Evolutionary conservation across 805 yeast species (phyloP).

Genomic region (Pichia paraexigua): DNA sequence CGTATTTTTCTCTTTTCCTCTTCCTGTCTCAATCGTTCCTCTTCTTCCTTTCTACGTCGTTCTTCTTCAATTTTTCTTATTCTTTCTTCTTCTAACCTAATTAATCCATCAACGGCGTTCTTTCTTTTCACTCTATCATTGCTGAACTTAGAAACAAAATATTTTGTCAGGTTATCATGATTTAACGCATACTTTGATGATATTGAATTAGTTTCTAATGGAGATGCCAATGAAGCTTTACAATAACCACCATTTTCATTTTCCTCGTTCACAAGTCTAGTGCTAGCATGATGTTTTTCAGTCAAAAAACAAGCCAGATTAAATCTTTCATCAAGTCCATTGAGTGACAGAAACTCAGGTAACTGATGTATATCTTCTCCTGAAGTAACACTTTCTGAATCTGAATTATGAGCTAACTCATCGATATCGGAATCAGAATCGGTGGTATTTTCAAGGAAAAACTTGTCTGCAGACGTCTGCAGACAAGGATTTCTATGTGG

Average conservation of each 20-base stretch:
- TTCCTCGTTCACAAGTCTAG: neutral
- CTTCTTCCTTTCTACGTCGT: slow-evolving; percentile 17
- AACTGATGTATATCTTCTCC: slow-evolving; percentile 4
- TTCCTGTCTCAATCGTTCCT: slow-evolving; percentile 17
- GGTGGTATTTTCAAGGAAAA: neutral
- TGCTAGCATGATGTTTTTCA: neutral
- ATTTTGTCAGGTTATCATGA: neutral
- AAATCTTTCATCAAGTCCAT: slow-evolving; percentile 6
- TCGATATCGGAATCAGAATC: neutral
- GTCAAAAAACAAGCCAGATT: neutral
- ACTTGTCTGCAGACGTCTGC: slow-evolving; percentile 7
- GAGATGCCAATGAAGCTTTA: neutral
- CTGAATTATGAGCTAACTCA: neutral
- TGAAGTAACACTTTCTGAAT: neutral
- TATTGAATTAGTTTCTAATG: neutral
- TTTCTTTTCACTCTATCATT: neutral
- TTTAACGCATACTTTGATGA: neutral
- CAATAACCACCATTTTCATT: neutral
- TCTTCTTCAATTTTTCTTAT: slow-evolving; percentile 13
- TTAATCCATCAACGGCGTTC: slow-evolving; percentile 4
- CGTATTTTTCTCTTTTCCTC: slow-evolving; percentile 15
- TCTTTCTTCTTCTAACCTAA: slow-evolving; percentile 16
- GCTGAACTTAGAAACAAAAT: neutral
- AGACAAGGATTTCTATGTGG: slow-evolving; percentile 21
- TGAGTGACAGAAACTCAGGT: slow-evolving; percentile 1